phyloP scores from a whole-genome alignment of 2,329 filamentous ascomycete species.

The Fusarium mundagurra region DNA sequence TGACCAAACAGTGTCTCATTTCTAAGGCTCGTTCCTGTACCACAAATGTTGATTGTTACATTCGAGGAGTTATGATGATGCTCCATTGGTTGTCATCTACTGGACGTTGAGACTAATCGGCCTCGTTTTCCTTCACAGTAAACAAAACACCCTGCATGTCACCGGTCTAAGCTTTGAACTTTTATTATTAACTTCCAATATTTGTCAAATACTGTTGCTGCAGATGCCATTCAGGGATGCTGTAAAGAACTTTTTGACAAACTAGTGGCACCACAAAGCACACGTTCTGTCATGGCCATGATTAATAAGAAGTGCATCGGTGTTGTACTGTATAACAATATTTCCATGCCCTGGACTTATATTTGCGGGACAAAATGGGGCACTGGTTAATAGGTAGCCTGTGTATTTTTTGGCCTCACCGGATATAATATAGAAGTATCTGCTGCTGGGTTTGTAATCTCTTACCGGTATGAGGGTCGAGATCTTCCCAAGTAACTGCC shows the following conservation, averaged over 20 bases:
- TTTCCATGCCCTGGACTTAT: conserved; percentile 8
- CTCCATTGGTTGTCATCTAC: neutral
- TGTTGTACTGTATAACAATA: neutral
- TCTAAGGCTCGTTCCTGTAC: conserved; percentile 10
- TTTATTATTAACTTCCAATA: neutral
- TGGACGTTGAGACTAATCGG: neutral
- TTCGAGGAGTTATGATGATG: neutral
- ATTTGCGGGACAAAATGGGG: conserved; percentile 28
- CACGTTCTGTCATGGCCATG: conserved; percentile 21
- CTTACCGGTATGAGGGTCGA: neutral
- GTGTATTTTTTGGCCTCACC: neutral
- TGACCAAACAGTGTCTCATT: conserved; percentile 12
- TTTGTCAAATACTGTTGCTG: neutral
- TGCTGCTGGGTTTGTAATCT: neutral
- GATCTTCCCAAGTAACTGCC: conserved; percentile 9
- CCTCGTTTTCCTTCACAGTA: neutral
- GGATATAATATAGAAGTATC: neutral
- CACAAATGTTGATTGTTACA: neutral
- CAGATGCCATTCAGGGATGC: conserved; percentile 15
- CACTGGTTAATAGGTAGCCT: neutral
- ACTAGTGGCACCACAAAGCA: conserved; percentile 35
- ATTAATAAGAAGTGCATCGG: conserved; percentile 2
- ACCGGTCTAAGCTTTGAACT: neutral
- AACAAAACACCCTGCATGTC: neutral
- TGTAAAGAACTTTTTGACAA: conserved; percentile 21